Percentiles rank a stretch among this genome's conserved stretches.
Conservation (phyloP, 1,284 basidiomycete species). For the Clitocybe nebularis region DNA sequence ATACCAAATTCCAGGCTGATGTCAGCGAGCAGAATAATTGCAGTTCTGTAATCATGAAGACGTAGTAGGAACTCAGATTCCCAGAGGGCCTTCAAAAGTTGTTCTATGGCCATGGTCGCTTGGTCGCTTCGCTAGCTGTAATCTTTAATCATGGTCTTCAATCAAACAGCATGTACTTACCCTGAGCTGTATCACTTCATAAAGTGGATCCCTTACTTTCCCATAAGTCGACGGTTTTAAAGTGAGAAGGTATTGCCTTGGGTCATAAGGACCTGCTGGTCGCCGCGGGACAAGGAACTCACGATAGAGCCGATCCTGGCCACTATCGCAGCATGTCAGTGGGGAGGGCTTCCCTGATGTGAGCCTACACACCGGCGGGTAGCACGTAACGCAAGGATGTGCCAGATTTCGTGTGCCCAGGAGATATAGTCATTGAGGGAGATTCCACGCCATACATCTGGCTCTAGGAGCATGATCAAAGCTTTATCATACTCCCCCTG, state of each 20-base stretch:
- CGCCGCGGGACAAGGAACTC: constrained; percentile 61
- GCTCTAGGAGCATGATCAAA: constrained; percentile 60
- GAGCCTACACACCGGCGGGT: constrained; percentile 54
- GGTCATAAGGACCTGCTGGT: constrained; percentile 47
- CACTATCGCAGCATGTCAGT: too few relatives aligned
- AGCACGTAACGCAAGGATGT: constrained; percentile 62
- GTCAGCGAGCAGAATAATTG: constrained; percentile 68
- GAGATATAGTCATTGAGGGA: constrained; percentile 56
- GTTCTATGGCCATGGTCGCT: constrained; percentile 56
- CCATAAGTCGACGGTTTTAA: constrained; percentile 29
- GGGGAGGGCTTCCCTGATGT: too few relatives aligned
- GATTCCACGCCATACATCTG: constrained; percentile 66
- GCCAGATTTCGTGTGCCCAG: constrained; percentile 76
- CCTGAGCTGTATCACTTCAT: constrained; percentile 59
- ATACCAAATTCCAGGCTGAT: constrained; percentile 72
- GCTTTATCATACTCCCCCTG: constrained; percentile 63
- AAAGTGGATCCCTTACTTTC: constrained; percentile 57
- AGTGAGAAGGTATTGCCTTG: constrained; percentile 47
- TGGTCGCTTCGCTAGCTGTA: constrained; percentile 49
- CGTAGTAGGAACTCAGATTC: constrained; percentile 74
- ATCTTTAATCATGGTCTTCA: constrained; percentile 9
- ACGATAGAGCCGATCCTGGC: constrained; percentile 59
- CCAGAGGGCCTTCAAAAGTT: constrained; percentile 69
- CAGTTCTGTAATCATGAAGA: constrained; percentile 61
- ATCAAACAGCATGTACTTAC: constrained; percentile 33